Conservation (phyloP, 306 rosid species). For the Dicorynia guianensis region DNA sequence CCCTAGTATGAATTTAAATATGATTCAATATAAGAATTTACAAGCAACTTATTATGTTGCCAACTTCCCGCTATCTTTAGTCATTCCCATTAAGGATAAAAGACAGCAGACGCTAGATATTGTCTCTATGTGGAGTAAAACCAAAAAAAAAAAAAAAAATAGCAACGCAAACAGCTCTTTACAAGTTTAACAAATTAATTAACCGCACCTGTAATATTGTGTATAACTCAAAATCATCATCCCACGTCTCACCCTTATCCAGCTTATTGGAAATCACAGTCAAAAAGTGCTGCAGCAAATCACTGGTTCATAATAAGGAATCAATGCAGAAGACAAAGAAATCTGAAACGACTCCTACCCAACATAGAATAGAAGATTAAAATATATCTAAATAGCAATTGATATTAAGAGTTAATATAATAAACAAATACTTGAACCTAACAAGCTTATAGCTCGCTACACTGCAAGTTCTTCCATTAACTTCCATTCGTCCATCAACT, state of each 20-base stretch:
- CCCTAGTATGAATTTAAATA: background rate
- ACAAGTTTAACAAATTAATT: too few relatives aligned
- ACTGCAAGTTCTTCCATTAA: slow-evolving; percentile 98
- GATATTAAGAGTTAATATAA: slow-evolving; percentile 16
- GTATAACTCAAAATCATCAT: slow-evolving; percentile 94
- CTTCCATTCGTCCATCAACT: slow-evolving; percentile 95
- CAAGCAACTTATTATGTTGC: background rate
- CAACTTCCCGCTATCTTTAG: background rate
- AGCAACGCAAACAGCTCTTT: slow-evolving; percentile 34
- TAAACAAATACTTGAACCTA: slow-evolving; percentile 85
- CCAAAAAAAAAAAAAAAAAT: slow-evolving; percentile 22
- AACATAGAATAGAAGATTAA: slow-evolving; percentile 26
- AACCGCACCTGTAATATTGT: slow-evolving; percentile 81
- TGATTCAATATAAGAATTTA: slow-evolving; percentile 5
- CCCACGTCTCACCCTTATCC: slow-evolving; percentile 95
- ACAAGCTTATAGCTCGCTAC: slow-evolving; percentile 87
- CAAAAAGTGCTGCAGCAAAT: slow-evolving; percentile 93
- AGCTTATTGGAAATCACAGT: slow-evolving; percentile 85
- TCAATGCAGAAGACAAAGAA: slow-evolving; percentile 41
- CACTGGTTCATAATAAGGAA: slow-evolving; percentile 63
- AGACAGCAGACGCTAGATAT: slow-evolving; percentile 1
- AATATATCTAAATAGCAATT: slow-evolving; percentile 31
- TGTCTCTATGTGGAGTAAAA: slow-evolving; percentile 18
- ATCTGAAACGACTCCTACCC: slow-evolving; percentile 29
- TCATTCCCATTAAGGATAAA: slow-evolving; percentile 25